phyloP scores from a whole-genome alignment of 1,284 basidiomycete genomes.

The Apiotrichum sp. region DNA sequence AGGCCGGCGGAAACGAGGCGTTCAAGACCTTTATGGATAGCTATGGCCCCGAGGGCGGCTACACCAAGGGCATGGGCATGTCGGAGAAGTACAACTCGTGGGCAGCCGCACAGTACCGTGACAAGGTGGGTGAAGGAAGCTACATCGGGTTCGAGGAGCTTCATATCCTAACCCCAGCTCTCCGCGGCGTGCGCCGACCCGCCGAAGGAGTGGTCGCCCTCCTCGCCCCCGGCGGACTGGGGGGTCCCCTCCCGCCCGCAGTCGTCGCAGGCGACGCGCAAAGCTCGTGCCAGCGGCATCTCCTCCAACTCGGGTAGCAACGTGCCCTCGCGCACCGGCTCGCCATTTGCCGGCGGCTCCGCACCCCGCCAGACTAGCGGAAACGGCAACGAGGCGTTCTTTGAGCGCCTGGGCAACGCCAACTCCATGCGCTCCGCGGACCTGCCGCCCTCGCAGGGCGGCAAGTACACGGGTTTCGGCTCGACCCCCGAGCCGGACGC shows the following conservation, averaged over 20 bases:
- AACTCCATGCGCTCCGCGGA: conserved; percentile 40
- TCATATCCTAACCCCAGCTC: conserved; percentile 22
- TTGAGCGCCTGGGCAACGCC: conserved; percentile 41
- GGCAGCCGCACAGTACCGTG: conserved; percentile 84
- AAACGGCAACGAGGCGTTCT: conserved; percentile 45
- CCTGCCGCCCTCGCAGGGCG: conserved; percentile 46
- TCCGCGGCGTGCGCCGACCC: conserved; percentile 40
- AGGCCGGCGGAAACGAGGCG: conserved; percentile 78
- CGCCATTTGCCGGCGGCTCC: conserved; percentile 29
- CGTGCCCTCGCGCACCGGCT: conserved; percentile 13
- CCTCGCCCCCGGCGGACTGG: conserved; percentile 31
- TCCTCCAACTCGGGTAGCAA: conserved; percentile 1
- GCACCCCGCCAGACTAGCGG: conserved; percentile 6
- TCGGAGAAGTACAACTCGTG: conserved; percentile 84
- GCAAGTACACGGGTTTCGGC: conserved; percentile 45
- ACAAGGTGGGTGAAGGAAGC: conserved; percentile 59
- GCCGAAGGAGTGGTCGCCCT: conserved; percentile 37
- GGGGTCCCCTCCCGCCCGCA: conserved; percentile 28
- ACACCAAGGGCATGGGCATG: conserved; percentile 60
- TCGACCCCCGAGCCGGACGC: conserved; percentile 28
- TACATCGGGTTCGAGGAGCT: too few relatives aligned
- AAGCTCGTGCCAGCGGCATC: conserved; percentile 40
- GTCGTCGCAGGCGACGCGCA: conserved; percentile 42
- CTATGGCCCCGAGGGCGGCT: conserved; percentile 70
- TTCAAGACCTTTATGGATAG: conserved; percentile 71